phyloP scores from a whole-genome alignment of 768 basidiomycete species.

The Leccinum aurantiacum region DNA sequence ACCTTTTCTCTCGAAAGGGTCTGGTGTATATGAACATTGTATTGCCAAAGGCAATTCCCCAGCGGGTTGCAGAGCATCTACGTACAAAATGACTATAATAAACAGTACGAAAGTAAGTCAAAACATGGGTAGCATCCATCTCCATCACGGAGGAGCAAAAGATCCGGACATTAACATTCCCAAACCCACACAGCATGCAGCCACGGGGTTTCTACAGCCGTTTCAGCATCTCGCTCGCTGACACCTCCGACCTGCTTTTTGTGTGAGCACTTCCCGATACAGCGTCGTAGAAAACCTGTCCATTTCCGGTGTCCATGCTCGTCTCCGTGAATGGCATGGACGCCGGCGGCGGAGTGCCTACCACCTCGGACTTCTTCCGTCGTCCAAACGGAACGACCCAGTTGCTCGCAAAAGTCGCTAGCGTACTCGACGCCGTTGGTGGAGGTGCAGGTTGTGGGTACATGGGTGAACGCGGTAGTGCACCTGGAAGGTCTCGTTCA shows the following conservation, averaged over 20 bases:
- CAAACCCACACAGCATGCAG: neutral
- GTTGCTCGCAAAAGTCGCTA: constrained; percentile 60
- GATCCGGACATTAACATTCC: neutral
- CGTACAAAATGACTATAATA: neutral
- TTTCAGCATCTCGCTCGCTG: constrained; percentile 42
- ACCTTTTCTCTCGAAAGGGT: neutral
- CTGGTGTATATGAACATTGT: neutral
- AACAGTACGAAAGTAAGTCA: constrained; percentile 2
- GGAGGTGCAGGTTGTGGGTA: constrained; percentile 18
- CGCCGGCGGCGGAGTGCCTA: constrained; percentile 1
- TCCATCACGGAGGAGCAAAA: neutral
- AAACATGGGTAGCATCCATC: neutral
- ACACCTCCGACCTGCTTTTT: constrained; percentile 20
- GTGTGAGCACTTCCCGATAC: constrained; percentile 10
- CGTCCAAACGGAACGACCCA: constrained; percentile 68
- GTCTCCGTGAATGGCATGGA: constrained; percentile 5
- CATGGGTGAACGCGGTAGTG: constrained; percentile 6
- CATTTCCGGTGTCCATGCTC: constrained; percentile 24
- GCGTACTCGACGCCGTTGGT: constrained; percentile 48
- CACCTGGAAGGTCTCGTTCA: neutral
- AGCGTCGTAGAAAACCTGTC: constrained; percentile 21
- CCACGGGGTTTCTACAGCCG: constrained; percentile 18
- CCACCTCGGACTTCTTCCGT: constrained; percentile 38
- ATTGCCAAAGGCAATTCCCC: neutral
- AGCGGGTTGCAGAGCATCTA: neutral